Conservation (phyloP, 2,329 filamentous ascomycete genomes). For the Talaromyces piceae region DNA sequence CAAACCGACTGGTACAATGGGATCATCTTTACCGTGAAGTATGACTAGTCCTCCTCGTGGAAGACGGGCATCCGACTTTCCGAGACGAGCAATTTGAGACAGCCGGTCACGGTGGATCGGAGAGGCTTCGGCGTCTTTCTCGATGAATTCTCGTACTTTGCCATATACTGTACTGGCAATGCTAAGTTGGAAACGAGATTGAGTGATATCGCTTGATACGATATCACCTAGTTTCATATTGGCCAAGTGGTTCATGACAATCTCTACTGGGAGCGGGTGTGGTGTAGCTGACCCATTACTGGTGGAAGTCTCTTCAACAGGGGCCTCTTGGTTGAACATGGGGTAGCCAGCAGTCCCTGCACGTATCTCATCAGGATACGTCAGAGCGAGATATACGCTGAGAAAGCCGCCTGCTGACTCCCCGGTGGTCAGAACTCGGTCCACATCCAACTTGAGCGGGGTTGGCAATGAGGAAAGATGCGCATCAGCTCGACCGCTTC, state of each 20-base stretch:
- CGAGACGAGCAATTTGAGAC: constrained; percentile 25
- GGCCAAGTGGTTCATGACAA: not conserved
- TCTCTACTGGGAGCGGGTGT: not conserved
- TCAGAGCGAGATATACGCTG: constrained; percentile 20
- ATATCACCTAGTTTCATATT: constrained; percentile 6
- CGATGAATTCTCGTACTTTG: constrained; percentile 13
- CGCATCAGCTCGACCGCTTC: constrained; percentile 2
- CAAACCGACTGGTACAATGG: constrained; percentile 21
- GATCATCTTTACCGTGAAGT: constrained; percentile 29
- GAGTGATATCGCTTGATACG: constrained; percentile 12
- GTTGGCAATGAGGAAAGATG: constrained; percentile 13
- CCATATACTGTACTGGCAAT: constrained; percentile 15
- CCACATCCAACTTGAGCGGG: constrained; percentile 17
- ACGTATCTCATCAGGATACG: constrained; percentile 21
- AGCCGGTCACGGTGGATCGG: constrained; percentile 10
- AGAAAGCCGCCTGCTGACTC: constrained; percentile 27
- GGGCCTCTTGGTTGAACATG: constrained; percentile 19
- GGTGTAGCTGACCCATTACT: constrained; percentile 5
- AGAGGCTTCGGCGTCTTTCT: constrained; percentile 8
- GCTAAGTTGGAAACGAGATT: constrained; percentile 13
- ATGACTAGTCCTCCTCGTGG: constrained; percentile 26
- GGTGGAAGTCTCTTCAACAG: constrained; percentile 13
- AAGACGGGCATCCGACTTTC: constrained; percentile 17
- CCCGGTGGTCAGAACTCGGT: constrained; percentile 21
- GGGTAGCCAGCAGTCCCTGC: constrained; percentile 27